Evolutionary conservation across 129 eudicot genomes (phyloP).

Genomic region (Arctium lappa): DNA sequence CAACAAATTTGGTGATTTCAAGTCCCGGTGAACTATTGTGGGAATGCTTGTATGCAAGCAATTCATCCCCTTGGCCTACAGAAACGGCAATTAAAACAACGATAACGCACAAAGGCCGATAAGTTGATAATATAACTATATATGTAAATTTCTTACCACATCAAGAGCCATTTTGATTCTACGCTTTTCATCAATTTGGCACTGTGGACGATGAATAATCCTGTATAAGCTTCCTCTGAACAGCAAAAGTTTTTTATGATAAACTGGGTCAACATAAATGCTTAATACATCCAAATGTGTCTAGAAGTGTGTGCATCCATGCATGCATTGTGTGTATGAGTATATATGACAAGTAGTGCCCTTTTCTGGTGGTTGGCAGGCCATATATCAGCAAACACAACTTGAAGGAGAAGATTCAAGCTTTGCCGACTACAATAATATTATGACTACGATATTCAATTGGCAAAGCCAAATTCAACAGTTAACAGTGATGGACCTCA

Average conservation of each 20-base stretch:
- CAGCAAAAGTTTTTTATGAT: not conserved
- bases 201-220: slow-evolving; percentile 96
- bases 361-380: not conserved
- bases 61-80: slow-evolving; percentile 97
- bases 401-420: too few species aligned
- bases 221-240: slow-evolving; percentile 95
- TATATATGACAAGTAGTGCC: not conserved
- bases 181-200: slow-evolving; percentile 91
- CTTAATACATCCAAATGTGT: slow-evolving; percentile 9
- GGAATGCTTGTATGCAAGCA: slow-evolving; percentile 96
- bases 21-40: slow-evolving; percentile 97
- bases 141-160: slow-evolving; percentile 58
- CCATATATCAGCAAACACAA: too few species aligned
- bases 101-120: slow-evolving; percentile 7
- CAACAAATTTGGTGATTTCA: slow-evolving; percentile 94
- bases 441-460: too few species aligned
- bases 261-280: slow-evolving; percentile 1
- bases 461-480: too few species aligned
- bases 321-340: slow-evolving; percentile 1
- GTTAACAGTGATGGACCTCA: too few species aligned
- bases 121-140: not conserved
- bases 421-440: too few species aligned
- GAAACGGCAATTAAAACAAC: slow-evolving; percentile 8
- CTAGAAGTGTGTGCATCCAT: not conserved
- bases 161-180: slow-evolving; percentile 99